Percentiles rank a stretch among this genome's conserved stretches.
These are phyloP conservation scores for Penicillium chermesinum DNA, from an alignment of 495 filamentous ascomycete genomes.

Conservation along the genomic window DNA sequence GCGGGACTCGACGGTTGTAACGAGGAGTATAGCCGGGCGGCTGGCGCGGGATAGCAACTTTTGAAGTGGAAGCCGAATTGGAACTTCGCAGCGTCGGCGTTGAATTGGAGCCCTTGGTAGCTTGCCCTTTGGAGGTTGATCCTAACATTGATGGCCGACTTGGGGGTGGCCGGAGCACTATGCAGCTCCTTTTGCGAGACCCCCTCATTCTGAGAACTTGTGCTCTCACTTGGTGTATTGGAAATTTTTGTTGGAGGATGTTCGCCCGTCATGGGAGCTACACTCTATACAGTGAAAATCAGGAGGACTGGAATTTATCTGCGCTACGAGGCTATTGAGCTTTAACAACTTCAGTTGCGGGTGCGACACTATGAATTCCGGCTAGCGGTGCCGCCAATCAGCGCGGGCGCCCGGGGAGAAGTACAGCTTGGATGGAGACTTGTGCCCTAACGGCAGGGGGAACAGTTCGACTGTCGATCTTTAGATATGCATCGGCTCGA, in stretches of 20 bases:
- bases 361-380: slow-evolving; percentile 13
- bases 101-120: slow-evolving; percentile 2
- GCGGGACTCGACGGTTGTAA: slow-evolving; percentile 41
- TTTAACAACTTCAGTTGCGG: slow-evolving; percentile 7
- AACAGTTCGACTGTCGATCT: neutral
- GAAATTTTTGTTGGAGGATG: slow-evolving; percentile 5
- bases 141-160: slow-evolving; percentile 8
- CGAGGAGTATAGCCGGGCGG: slow-evolving; percentile 24
- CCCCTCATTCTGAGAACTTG: slow-evolving; percentile 4
- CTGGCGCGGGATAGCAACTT: slow-evolving; percentile 48
- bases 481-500: neutral
- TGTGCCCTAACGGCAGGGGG: neutral
- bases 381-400: slow-evolving; percentile 23
- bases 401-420: slow-evolving; percentile 11
- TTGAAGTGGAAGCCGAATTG: slow-evolving; percentile 14
- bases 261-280: slow-evolving; percentile 14
- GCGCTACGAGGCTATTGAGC: slow-evolving; percentile 6
- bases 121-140: neutral
- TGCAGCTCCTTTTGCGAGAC: slow-evolving; percentile 8
- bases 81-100: slow-evolving; percentile 5
- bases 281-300: neutral
- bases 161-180: slow-evolving; percentile 14
- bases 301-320: slow-evolving; percentile 1
- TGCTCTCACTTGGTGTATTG: slow-evolving; percentile 4
- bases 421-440: slow-evolving; percentile 12